Evolutionary conservation across 164 flowering plant species (phyloP).

Genomic region (Berberis thunbergii): DNA sequence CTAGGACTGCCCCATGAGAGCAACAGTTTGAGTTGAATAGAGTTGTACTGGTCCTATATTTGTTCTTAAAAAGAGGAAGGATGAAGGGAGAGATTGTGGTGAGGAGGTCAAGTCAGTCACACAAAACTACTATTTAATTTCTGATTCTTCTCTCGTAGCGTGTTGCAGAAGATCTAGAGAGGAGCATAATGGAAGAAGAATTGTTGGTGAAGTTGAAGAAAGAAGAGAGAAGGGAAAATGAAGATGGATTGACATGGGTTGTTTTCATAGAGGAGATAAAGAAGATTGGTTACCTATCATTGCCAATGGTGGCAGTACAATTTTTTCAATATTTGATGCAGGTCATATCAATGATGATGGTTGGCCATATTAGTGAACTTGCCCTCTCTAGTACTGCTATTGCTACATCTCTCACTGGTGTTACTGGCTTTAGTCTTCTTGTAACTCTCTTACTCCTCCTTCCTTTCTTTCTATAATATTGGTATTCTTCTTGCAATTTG

Average conservation of each 20-base stretch:
- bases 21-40: too few species aligned
- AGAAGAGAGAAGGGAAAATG: not conserved
- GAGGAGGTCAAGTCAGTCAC: too few species aligned
- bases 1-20: too few species aligned
- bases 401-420: constrained; percentile 37
- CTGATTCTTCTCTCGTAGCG: too few species aligned
- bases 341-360: constrained; percentile 43
- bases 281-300: constrained; percentile 27
- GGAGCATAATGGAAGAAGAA: constrained; percentile 15
- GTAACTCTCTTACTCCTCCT: constrained; percentile 19
- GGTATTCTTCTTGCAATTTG: not conserved
- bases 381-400: constrained; percentile 44
- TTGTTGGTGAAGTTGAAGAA: constrained; percentile 4
- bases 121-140: too few species aligned
- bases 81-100: too few species aligned
- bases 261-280: constrained; percentile 24
- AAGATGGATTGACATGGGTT: constrained; percentile 11
- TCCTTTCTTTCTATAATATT: not conserved
- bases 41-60: too few species aligned
- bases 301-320: constrained; percentile 34
- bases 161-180: not conserved
- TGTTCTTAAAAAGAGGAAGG: too few species aligned
- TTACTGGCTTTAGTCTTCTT: constrained; percentile 43
- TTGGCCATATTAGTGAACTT: constrained; percentile 54
- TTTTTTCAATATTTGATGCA: constrained; percentile 26